A percentile compares a stretch with the other conserved stretches of the same genome.
phyloP scores from a whole-genome alignment of 2,329 filamentous ascomycete genomes.

The Blumeriella jaapii region DNA sequence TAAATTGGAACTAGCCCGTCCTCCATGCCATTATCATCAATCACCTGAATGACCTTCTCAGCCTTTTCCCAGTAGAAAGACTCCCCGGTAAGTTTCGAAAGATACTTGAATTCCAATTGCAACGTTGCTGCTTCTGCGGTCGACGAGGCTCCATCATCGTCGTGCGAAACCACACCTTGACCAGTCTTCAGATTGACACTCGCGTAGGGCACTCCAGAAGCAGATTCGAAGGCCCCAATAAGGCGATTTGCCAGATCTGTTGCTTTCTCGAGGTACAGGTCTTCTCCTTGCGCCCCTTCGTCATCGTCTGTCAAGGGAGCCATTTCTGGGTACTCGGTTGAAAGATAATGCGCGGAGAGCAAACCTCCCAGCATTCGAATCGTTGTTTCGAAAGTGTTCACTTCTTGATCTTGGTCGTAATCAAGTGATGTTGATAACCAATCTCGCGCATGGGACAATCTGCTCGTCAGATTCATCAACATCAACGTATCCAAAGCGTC shows the following conservation, averaged over 20 bases:
- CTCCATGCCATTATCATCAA: conserved; percentile 68
- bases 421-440: conserved; percentile 75
- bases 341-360: conserved; percentile 89
- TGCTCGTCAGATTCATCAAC: conserved; percentile 89
- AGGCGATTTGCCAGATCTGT: conserved; percentile 84
- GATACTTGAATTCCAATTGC: conserved; percentile 94
- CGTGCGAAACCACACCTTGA: conserved; percentile 68
- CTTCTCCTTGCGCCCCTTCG: conserved; percentile 63
- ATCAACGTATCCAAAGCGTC: conserved; percentile 95
- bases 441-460: conserved; percentile 71
- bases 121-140: conserved; percentile 87
- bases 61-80: conserved; percentile 83
- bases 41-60: conserved; percentile 82
- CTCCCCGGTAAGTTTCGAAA: conserved; percentile 89
- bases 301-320: conserved; percentile 65
- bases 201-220: conserved; percentile 77
- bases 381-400: conserved; percentile 96
- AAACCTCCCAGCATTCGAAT: conserved; percentile 95
- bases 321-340: conserved; percentile 67
- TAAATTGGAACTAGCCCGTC: conserved; percentile 89
- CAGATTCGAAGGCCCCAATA: conserved; percentile 75
- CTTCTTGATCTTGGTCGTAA: conserved; percentile 88
- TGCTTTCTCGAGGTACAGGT: conserved; percentile 92
- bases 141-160: conserved; percentile 77
- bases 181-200: conserved; percentile 77